These are phyloP conservation scores for Cordyceps pruinosa DNA, from an alignment of 2,329 filamentous ascomycete genomes.

Conservation along the genomic window DNA sequence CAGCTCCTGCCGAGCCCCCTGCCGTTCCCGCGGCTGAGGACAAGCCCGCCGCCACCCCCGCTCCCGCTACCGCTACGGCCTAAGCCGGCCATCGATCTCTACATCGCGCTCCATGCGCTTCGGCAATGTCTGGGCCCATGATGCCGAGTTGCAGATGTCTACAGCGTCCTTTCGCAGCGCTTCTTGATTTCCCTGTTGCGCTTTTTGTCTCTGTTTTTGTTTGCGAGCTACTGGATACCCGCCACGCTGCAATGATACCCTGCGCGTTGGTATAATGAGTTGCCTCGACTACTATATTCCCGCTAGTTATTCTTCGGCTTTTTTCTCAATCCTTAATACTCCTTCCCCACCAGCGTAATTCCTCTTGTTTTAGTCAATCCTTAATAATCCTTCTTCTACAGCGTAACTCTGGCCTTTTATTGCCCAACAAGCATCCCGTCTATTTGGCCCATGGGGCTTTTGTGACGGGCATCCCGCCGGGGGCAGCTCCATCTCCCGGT, in stretches of 20 bases:
- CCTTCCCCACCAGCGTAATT: not conserved
- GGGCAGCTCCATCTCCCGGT: not conserved
- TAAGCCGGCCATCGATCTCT: not conserved
- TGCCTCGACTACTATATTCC: slow-evolving; percentile 6
- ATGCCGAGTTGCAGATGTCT: not conserved
- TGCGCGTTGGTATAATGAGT: slow-evolving; percentile 9
- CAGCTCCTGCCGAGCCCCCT: slow-evolving; percentile 7
- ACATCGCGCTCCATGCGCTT: not conserved
- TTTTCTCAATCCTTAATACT: not conserved
- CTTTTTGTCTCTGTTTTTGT: slow-evolving; percentile 1
- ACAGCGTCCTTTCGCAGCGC: slow-evolving; percentile 2
- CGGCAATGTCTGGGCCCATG: not conserved
- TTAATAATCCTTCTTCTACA: not conserved
- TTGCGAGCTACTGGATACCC: slow-evolving; percentile 14
- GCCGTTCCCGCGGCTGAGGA: slow-evolving; percentile 1
- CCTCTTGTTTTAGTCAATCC: too few species aligned
- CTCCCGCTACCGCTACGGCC: slow-evolving; percentile 17
- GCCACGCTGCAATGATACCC: not conserved
- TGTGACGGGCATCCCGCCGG: slow-evolving; percentile 20
- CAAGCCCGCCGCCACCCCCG: slow-evolving; percentile 17
- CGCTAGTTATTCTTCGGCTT: not conserved
- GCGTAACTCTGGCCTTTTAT: not conserved
- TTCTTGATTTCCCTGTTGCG: not conserved
- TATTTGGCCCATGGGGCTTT: slow-evolving; percentile 42
- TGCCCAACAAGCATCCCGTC: not conserved